Evolutionary conservation across 2,329 filamentous ascomycete genomes (phyloP).

Genomic region (Lachnellula hyalina): DNA sequence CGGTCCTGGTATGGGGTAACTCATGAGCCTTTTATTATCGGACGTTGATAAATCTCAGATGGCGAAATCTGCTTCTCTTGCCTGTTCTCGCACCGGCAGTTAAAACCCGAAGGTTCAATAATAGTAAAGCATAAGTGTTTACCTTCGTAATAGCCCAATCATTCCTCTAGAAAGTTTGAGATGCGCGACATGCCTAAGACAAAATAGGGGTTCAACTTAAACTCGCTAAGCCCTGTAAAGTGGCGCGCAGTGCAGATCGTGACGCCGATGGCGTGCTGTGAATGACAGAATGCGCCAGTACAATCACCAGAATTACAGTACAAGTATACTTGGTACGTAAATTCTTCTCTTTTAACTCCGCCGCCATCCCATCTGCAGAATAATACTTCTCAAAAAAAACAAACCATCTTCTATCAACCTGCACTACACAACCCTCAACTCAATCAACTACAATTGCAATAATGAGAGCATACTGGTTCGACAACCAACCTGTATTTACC

Average conservation of each 20-base stretch:
- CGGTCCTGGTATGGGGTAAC: no score
- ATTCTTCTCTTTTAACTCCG: neutral
- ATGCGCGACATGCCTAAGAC: no score
- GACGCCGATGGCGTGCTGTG: neutral
- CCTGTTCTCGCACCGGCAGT: no score
- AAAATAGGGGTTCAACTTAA: neutral
- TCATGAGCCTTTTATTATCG: no score
- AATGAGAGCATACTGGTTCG: slow-evolving; percentile 69
- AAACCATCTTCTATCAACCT: neutral
- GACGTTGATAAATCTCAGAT: no score
- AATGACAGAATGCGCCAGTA: neutral
- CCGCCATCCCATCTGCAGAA: neutral
- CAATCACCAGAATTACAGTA: no score
- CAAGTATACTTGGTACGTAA: no score
- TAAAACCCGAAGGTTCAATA: no score
- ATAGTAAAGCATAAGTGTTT: no score
- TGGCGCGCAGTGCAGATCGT: neutral
- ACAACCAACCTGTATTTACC: slow-evolving; percentile 52
- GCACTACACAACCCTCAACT: neutral
- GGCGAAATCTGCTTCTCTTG: no score
- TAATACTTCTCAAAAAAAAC: neutral
- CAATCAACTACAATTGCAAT: slow-evolving; percentile 21
- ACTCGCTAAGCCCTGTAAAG: neutral
- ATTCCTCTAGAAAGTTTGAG: no score
- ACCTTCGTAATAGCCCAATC: no score